Conservation (phyloP, 257 asterid species). For the Fraxinus americana region DNA sequence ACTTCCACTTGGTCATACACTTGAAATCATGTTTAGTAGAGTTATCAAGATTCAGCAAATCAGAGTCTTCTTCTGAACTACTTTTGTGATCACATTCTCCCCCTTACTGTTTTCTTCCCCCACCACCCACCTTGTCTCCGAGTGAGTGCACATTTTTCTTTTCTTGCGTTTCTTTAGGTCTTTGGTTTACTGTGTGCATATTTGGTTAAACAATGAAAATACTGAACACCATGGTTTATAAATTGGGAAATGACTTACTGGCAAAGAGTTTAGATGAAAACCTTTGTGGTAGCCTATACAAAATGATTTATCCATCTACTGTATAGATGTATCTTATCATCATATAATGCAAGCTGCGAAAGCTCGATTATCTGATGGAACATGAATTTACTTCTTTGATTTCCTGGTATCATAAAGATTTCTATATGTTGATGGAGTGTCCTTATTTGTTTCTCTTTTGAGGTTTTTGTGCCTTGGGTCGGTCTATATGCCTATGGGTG, state of each 20-base stretch:
- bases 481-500: background rate
- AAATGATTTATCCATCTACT: background rate
- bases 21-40: background rate
- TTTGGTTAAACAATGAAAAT: background rate
- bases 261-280: background rate
- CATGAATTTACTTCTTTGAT: background rate
- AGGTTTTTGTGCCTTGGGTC: conserved; percentile 11
- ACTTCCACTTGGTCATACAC: background rate
- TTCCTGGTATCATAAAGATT: background rate
- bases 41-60: background rate
- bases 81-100: background rate
- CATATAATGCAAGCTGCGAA: conserved; percentile 4
- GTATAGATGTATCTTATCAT: background rate
- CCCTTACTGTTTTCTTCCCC: background rate
- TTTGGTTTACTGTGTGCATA: background rate
- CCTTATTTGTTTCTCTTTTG: conserved; percentile 22
- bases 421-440: background rate
- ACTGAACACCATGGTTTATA: background rate
- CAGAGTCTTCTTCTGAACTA: background rate
- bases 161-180: background rate
- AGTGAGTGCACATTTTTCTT: background rate
- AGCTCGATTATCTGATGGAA: background rate
- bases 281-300: background rate
- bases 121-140: background rate
- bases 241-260: background rate